phyloP scores from a whole-genome alignment of 441 rosid species.

The Euphorbia celastroides region DNA sequence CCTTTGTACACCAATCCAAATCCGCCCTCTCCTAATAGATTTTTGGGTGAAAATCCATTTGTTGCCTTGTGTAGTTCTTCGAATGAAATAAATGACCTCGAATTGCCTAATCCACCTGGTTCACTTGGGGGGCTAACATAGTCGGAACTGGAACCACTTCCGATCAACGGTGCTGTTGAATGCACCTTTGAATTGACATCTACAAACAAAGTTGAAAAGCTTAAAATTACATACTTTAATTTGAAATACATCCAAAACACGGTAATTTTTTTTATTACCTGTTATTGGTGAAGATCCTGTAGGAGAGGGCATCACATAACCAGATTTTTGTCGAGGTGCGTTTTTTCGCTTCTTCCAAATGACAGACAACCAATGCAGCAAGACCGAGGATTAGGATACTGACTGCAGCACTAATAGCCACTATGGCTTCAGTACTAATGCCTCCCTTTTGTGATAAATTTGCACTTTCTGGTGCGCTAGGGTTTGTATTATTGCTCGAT shows the following conservation, averaged over 20 bases:
- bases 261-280: slow-evolving; percentile 40
- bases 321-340: slow-evolving; percentile 38
- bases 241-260: background rate
- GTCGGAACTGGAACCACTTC: slow-evolving; percentile 51
- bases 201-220: slow-evolving; percentile 24
- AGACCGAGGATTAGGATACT: slow-evolving; percentile 50
- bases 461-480: slow-evolving; percentile 30
- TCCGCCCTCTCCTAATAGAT: slow-evolving; percentile 87
- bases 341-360: slow-evolving; percentile 45
- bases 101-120: slow-evolving; percentile 62
- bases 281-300: slow-evolving; percentile 45
- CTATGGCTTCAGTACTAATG: slow-evolving; percentile 34
- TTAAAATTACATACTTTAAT: slow-evolving; percentile 6
- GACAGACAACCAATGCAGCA: slow-evolving; percentile 49
- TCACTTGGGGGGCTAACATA: slow-evolving; percentile 35
- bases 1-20: slow-evolving; percentile 90
- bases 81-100: slow-evolving; percentile 55
- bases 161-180: slow-evolving; percentile 57
- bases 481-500: slow-evolving; percentile 22
- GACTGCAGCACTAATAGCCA: slow-evolving; percentile 46
- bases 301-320: slow-evolving; percentile 62
- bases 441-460: slow-evolving; percentile 22
- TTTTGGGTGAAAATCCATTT: slow-evolving; percentile 60
- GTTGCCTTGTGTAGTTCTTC: slow-evolving; percentile 74
- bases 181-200: slow-evolving; percentile 45